Base-by-base conservation (phyloP, 352 stramenopile genomes). In the Sclerospora graminicola region DNA sequence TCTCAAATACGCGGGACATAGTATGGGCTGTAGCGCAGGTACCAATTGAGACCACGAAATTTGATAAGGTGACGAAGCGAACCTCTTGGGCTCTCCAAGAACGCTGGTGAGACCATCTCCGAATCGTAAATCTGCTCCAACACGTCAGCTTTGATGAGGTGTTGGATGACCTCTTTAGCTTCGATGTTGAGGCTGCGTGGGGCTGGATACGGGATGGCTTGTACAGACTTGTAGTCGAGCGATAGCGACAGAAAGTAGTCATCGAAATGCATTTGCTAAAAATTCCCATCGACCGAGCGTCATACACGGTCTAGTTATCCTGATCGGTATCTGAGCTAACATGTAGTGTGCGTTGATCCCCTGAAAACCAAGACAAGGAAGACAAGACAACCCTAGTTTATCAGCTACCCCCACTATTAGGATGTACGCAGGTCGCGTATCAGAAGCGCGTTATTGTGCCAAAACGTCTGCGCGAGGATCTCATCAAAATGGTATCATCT, bases 91-190 rank as follows among this genome's bases (percentile, higher is more conserved):
- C 10, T 30, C 10, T 30, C 10, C 10, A 51, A 48, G 16, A 57
- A 57, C 9, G 30, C 49, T 7, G 49, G 49, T 2, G 36, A 51
- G 0, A 37, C 34, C 36, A 14, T 30, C n/a, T 56, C 41, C 18
- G 13, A 14, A 15, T 50, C 48, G 29, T 21, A 56, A 4, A 50
- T 56, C 14, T 50, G 41, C 15, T 56, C 48, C 0, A 50, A 23
- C 10, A 41, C 48, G 19, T 50, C 41, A 4, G 37, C 6, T 5
- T 56, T 6, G 10, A 45, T 35, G 1, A 56, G 26, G 4, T 33
- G 27, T 2, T 37, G 29, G 8, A 46, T 41, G 11, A 32, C 27
- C 1, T 38, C 44, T 0, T 23, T 18, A 21, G 48, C 40, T 20
- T 3, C 29, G 4, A 26, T 28, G 6, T 43, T 35, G 20, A 41